phyloP scores from a whole-genome alignment of 805 yeast genomes.

The Hanseniaspora clermontiae region DNA sequence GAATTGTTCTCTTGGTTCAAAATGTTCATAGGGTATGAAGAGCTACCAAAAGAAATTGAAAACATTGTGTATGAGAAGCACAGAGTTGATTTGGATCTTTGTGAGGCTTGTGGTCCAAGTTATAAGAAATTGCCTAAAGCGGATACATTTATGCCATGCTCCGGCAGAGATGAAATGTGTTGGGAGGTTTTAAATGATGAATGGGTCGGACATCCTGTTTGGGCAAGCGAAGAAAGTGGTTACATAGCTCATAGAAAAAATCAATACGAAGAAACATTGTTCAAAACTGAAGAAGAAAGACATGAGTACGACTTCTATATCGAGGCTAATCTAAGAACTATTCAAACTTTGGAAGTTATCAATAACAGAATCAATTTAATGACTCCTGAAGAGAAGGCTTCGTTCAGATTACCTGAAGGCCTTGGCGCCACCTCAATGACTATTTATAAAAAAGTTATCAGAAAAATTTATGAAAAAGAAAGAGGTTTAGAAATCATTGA shows the following conservation, averaged over 20 bases:
- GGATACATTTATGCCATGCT: conserved; percentile 92
- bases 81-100: conserved; percentile 73
- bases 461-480: conserved; percentile 86
- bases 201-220: conserved; percentile 99
- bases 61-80: conserved; percentile 80
- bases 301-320: conserved; percentile 93
- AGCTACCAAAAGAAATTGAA: conserved; percentile 75
- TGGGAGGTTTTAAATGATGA: conserved; percentile 98
- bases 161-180: conserved; percentile 97
- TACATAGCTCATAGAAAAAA: conserved; percentile 97
- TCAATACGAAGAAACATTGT: conserved; percentile 90
- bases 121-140: conserved; percentile 85
- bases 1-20: conserved; percentile 88
- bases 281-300: conserved; percentile 93
- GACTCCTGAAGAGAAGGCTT: conserved; percentile 78
- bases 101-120: conserved; percentile 92
- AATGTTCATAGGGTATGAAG: conserved; percentile 77
- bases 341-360: conserved; percentile 88
- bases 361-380: conserved; percentile 87
- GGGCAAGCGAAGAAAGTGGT: conserved; percentile 99
- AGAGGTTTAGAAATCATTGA: conserved; percentile 93
- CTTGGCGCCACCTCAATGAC: conserved; percentile 84
- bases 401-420: conserved; percentile 81
- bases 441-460: conserved; percentile 82
- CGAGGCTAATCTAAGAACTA: conserved; percentile 88